Percentiles rank a stretch among this genome's conserved stretches.
Evolutionary conservation across 345 rosid species (phyloP).

Genomic region (Cardamine resedifolia): DNA sequence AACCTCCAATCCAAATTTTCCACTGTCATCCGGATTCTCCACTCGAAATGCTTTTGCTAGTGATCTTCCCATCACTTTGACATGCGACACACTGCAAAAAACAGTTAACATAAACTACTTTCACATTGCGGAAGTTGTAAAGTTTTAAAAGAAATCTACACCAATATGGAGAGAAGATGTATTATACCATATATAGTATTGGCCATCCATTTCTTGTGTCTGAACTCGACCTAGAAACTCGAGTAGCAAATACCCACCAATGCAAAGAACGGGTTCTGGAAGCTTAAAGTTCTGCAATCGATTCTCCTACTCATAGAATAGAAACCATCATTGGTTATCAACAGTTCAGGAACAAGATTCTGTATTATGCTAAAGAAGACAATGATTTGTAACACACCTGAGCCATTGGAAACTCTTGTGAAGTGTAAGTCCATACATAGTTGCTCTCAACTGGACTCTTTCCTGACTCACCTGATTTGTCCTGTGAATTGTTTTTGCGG

Average conservation of each 20-base stretch:
- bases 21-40: constrained; percentile 47
- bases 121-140: constrained; percentile 6
- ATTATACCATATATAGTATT: constrained; percentile 79
- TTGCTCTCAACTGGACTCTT: constrained; percentile 42
- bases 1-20: constrained; percentile 53
- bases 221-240: constrained; percentile 90
- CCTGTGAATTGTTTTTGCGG: constrained; percentile 34
- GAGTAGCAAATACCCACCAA: constrained; percentile 76
- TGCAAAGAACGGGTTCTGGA: constrained; percentile 84
- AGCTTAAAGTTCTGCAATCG: constrained; percentile 72
- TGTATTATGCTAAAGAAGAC: constrained; percentile 5
- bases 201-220: constrained; percentile 74
- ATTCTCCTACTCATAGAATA: constrained; percentile 58
- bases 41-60: constrained; percentile 52
- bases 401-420: constrained; percentile 84
- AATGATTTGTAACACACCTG: constrained; percentile 53
- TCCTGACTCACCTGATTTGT: constrained; percentile 33
- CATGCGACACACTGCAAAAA: constrained; percentile 70
- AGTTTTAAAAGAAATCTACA: not conserved
- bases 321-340: not conserved
- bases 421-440: constrained; percentile 77
- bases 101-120: not conserved
- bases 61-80: constrained; percentile 63
- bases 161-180: constrained; percentile 10
- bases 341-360: not conserved